phyloP scores from a whole-genome alignment of 129 eudicot genomes.

The Flaveria bidentis region DNA sequence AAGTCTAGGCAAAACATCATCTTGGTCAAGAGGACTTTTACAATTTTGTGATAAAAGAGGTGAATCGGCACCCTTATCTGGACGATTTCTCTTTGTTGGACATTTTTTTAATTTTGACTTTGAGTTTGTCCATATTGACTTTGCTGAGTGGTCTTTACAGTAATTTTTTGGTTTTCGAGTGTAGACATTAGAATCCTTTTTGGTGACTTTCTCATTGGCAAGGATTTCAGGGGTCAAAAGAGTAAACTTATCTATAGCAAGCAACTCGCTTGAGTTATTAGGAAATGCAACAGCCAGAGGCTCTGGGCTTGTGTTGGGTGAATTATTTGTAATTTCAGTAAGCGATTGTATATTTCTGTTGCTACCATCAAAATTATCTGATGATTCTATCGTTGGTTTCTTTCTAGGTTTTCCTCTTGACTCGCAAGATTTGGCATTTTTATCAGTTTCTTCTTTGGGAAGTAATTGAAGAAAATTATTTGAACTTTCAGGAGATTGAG shows the following conservation, averaged over 20 bases:
- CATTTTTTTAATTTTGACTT: constrained; percentile 27
- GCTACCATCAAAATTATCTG: constrained; percentile 25
- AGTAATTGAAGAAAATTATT: constrained; percentile 17
- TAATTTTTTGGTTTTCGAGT: constrained; percentile 15
- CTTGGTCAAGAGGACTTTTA: constrained; percentile 30
- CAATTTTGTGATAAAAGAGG: constrained; percentile 19
- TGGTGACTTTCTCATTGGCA: constrained; percentile 9
- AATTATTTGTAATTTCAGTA: constrained; percentile 36
- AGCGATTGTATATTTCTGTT: constrained; percentile 7
- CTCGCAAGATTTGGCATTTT: constrained; percentile 3
- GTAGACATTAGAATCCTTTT: constrained; percentile 1
- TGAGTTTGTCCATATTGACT: constrained; percentile 25
- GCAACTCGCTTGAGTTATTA: constrained; percentile 18
- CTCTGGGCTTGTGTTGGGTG: constrained; percentile 32
- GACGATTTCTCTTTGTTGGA: constrained; percentile 17
- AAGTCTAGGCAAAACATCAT: constrained; percentile 78
- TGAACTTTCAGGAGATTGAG: constrained; percentile 28
- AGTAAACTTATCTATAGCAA: constrained; percentile 19
- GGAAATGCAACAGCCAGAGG: constrained; percentile 40
- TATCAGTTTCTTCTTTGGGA: constrained; percentile 1
- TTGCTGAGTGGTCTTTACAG: constrained; percentile 10
- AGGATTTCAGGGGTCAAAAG: constrained; percentile 17
- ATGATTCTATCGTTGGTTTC: constrained; percentile 40
- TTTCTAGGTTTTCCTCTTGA: constrained; percentile 78
- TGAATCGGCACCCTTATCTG: constrained; percentile 18